Conservation (phyloP, 2,329 filamentous ascomycete species). For the Neonectria neomacrospora region DNA sequence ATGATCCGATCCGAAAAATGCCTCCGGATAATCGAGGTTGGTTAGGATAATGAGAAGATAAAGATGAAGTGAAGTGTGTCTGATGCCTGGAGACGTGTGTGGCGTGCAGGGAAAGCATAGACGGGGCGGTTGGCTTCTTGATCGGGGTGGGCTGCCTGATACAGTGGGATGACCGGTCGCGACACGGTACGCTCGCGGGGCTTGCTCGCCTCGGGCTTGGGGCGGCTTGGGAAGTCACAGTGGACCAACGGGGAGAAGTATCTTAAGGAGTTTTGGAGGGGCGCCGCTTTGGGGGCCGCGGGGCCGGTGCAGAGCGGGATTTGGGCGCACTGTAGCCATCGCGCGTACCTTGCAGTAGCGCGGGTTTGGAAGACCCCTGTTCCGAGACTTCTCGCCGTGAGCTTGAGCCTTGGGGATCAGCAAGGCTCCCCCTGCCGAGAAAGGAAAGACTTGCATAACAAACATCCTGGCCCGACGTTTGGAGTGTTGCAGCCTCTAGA, state of each 20-base stretch:
- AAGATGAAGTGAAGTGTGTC: background rate
- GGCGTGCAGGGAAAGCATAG: slow-evolving; percentile 9
- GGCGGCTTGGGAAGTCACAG: background rate
- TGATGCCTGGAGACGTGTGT: background rate
- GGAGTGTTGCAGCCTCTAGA: slow-evolving; percentile 12
- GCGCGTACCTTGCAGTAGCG: slow-evolving; percentile 46
- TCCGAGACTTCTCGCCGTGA: slow-evolving; percentile 40
- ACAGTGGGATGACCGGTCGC: slow-evolving; percentile 16
- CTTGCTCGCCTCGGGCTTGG: background rate
- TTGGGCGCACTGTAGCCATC: slow-evolving; percentile 26
- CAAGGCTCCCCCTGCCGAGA: slow-evolving; percentile 35
- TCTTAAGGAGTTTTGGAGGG: slow-evolving; percentile 19
- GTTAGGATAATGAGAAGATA: background rate
- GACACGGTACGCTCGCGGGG: slow-evolving; percentile 24
- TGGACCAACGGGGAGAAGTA: slow-evolving; percentile 21
- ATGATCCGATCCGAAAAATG: background rate
- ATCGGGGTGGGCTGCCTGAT: slow-evolving; percentile 18
- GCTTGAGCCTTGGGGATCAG: slow-evolving; percentile 40
- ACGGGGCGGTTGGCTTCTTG: slow-evolving; percentile 9
- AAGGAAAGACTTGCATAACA: slow-evolving; percentile 41
- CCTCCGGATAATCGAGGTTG: slow-evolving; percentile 8
- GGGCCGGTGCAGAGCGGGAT: slow-evolving; percentile 17
- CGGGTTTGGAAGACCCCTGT: slow-evolving; percentile 23
- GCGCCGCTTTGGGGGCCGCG: slow-evolving; percentile 39
- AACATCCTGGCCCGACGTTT: slow-evolving; percentile 38